phyloP scores from a whole-genome alignment of 2,329 filamentous ascomycete genomes.

The Aspergillus thermomutatus region DNA sequence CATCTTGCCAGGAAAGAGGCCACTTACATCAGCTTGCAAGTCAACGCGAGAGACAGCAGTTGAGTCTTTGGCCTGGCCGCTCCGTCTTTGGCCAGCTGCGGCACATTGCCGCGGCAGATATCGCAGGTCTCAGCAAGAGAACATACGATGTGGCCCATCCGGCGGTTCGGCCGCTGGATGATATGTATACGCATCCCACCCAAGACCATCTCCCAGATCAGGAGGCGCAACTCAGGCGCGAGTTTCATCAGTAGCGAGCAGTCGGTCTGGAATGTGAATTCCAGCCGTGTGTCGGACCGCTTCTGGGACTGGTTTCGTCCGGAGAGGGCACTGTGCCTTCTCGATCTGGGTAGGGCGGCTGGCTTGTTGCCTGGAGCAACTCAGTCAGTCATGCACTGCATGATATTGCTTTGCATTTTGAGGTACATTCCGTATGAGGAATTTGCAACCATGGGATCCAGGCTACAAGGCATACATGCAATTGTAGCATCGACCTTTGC shows the following conservation, averaged over 20 bases:
- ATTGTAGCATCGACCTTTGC: not conserved
- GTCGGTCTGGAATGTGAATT: constrained; percentile 20
- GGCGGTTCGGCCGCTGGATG: constrained; percentile 29
- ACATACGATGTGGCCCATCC: constrained; percentile 33
- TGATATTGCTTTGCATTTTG: not conserved
- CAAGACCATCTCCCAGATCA: constrained; percentile 36
- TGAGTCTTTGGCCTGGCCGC: not conserved
- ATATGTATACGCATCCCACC: constrained; percentile 34
- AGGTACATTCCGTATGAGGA: not conserved
- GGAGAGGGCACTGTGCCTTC: constrained; percentile 9
- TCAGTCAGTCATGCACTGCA: constrained; percentile 1
- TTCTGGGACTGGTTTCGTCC: constrained; percentile 3
- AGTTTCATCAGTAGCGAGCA: constrained; percentile 29
- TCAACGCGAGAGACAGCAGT: constrained; percentile 29
- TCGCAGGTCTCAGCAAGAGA: constrained; percentile 27
- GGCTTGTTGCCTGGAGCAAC: constrained; percentile 28
- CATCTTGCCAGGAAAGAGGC: not conserved
- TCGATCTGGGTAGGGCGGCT: constrained; percentile 16
- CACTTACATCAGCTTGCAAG: constrained; percentile 36
- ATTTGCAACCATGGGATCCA: not conserved
- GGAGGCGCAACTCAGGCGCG: constrained; percentile 34
- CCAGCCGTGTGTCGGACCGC: constrained; percentile 10
- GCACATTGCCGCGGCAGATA: constrained; percentile 30
- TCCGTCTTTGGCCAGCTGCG: constrained; percentile 25
- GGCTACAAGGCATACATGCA: not conserved